Evolutionary conservation across 768 basidiomycete genomes (phyloP).

Genomic region (Lentinula edodes): DNA sequence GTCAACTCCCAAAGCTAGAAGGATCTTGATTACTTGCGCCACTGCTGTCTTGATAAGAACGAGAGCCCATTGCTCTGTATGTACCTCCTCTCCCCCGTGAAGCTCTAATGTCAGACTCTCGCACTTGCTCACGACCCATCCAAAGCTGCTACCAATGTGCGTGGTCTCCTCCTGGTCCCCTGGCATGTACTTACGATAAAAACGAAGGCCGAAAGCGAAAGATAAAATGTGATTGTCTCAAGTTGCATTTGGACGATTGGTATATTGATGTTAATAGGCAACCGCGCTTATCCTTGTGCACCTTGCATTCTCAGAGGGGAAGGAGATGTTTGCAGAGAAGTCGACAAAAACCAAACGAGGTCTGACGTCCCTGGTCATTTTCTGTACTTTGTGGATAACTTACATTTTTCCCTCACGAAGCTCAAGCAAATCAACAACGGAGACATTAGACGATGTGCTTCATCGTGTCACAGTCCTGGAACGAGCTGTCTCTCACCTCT

Average conservation of each 20-base stretch:
- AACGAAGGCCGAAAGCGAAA: slow-evolving; percentile 21
- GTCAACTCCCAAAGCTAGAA: background rate
- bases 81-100: background rate
- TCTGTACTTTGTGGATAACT: background rate
- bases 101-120: slow-evolving; percentile 2
- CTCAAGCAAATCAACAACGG: slow-evolving; percentile 9
- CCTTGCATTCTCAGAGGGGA: slow-evolving; percentile 22
- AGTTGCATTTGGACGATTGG: background rate
- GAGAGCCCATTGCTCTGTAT: background rate
- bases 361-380: background rate
- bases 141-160: slow-evolving; percentile 24
- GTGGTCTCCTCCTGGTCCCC: background rate
- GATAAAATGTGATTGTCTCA: slow-evolving; percentile 18
- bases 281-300: slow-evolving; percentile 21
- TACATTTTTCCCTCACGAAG: background rate
- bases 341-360: slow-evolving; percentile 13
- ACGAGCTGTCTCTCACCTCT: slow-evolving; percentile 16
- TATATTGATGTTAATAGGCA: slow-evolving; percentile 11
- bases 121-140: slow-evolving; percentile 18
- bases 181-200: background rate
- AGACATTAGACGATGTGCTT: slow-evolving; percentile 19
- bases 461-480: slow-evolving; percentile 20
- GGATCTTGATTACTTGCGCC: background rate
- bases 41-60: background rate
- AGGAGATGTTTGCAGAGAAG: slow-evolving; percentile 19